Evolutionary conservation across 202 grass and related monocot genomes (phyloP).

Genomic region (Carex sylvatica): DNA sequence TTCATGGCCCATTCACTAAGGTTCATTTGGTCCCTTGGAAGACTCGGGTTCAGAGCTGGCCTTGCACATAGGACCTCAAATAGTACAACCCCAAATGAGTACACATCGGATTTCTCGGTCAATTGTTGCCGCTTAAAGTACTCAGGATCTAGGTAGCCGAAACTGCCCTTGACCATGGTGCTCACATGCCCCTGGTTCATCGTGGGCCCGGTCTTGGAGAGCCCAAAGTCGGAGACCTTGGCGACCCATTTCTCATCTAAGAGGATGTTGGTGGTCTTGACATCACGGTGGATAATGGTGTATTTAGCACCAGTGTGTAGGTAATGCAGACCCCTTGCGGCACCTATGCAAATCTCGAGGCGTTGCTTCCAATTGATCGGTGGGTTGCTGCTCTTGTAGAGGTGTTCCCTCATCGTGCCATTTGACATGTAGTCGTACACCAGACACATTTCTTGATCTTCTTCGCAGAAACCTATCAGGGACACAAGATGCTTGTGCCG

Average conservation of each 20-base stretch:
- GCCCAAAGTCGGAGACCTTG: conserved; percentile 92
- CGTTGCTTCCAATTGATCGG: conserved; percentile 64
- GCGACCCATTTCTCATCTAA: conserved; percentile 82
- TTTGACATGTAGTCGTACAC: conserved; percentile 93
- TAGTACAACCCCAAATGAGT: conserved; percentile 89
- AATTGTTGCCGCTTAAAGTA: conserved; percentile 88
- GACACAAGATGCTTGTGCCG: conserved; percentile 88
- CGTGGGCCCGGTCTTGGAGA: conserved; percentile 78
- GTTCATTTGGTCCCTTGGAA: conserved; percentile 60
- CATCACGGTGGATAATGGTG: conserved; percentile 94
- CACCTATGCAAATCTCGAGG: conserved; percentile 86
- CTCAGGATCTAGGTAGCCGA: conserved; percentile 94
- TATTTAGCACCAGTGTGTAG: conserved; percentile 93
- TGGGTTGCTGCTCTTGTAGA: conserved; percentile 72
- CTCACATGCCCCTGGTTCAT: conserved; percentile 81
- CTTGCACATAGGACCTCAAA: conserved; percentile 80
- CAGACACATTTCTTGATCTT: conserved; percentile 78
- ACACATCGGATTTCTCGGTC: conserved; percentile 92
- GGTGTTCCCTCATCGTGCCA: conserved; percentile 85
- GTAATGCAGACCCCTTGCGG: conserved; percentile 80
- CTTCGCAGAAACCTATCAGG: conserved; percentile 91
- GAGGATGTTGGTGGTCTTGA: conserved; percentile 98
- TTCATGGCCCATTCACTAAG: conserved; percentile 63
- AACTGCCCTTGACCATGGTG: conserved; percentile 97
- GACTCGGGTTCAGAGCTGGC: conserved; percentile 52